Evolutionary conservation across 768 basidiomycete species (phyloP).

Genomic region (Auriscalpium vulgare): DNA sequence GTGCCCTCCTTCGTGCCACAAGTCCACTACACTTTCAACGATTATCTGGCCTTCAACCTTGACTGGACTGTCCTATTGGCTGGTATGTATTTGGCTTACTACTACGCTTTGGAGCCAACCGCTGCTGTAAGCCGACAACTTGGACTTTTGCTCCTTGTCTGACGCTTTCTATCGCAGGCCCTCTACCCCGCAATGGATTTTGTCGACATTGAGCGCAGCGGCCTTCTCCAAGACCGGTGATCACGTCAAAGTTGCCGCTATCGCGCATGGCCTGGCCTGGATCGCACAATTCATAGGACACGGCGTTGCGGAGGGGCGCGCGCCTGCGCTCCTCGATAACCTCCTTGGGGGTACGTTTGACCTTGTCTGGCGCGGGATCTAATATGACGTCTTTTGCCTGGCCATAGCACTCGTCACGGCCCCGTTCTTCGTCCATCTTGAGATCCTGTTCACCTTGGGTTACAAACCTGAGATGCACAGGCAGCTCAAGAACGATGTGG

Average conservation of each 20-base stretch:
- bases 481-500: constrained; percentile 65
- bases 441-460: constrained; percentile 75
- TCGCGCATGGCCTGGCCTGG: constrained; percentile 71
- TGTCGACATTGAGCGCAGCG: constrained; percentile 64
- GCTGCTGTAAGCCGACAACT: constrained; percentile 62
- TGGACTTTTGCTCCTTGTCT: not conserved
- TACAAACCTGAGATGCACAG: constrained; percentile 76
- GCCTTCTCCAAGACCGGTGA: constrained; percentile 48
- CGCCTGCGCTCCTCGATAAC: constrained; percentile 87
- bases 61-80: constrained; percentile 58
- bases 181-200: constrained; percentile 62
- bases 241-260: constrained; percentile 42
- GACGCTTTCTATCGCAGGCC: constrained; percentile 39
- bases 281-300: constrained; percentile 88
- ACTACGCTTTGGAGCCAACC: constrained; percentile 69
- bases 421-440: constrained; percentile 93
- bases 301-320: constrained; percentile 76
- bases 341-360: constrained; percentile 62
- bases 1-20: constrained; percentile 37
- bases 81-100: constrained; percentile 61
- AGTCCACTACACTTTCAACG: constrained; percentile 42
- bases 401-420: constrained; percentile 76
- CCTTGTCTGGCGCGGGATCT: no score
- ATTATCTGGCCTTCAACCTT: constrained; percentile 61
- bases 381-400: not conserved